Percentiles rank a stretch among this genome's conserved stretches.
These are phyloP conservation scores for Trypanosoma melophagium DNA, from an alignment of 208 protist species.

Conservation along the genomic window DNA sequence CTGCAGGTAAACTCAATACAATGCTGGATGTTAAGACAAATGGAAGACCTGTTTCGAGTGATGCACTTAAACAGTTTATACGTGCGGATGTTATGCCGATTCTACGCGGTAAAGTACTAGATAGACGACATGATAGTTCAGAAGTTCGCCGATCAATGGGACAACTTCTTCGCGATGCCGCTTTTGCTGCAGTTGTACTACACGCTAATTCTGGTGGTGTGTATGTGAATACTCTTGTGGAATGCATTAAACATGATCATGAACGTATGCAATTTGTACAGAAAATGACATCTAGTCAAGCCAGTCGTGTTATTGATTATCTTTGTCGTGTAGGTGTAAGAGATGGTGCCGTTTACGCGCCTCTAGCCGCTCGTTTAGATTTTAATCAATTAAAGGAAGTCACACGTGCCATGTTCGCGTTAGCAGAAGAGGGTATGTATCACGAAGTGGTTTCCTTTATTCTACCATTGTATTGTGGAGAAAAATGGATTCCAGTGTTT, in stretches of 20 bases:
- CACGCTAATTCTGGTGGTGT: conserved; percentile 41
- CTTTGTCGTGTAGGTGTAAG: conserved; percentile 56
- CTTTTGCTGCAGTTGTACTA: conserved; percentile 70
- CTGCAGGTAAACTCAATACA: conserved; percentile 45
- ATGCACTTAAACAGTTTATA: conserved; percentile 63
- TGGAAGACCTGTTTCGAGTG: conserved; percentile 24
- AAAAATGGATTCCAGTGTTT: conserved; percentile 41
- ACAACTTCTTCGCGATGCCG: conserved; percentile 69
- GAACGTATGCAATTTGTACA: conserved; percentile 69
- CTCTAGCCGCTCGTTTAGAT: conserved; percentile 58
- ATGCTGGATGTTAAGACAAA: conserved; percentile 49
- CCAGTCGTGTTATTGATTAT: conserved; percentile 73
- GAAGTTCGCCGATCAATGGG: conserved; percentile 54
- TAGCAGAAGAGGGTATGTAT: conserved; percentile 54
- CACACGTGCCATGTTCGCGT: conserved; percentile 66
- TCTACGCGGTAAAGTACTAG: conserved; percentile 58
- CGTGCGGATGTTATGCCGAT: conserved; percentile 66
- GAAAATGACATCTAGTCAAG: conserved; percentile 77
- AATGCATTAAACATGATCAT: conserved; percentile 71
- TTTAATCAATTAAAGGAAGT: conserved; percentile 66
- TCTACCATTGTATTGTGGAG: conserved; percentile 76
- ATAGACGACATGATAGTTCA: conserved; percentile 46
- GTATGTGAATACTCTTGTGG: conserved; percentile 53
- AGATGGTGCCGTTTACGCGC: conserved; percentile 50
- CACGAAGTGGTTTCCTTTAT: conserved; percentile 57